Conservation (phyloP, 768 basidiomycete species). For the Trametes cubensis region DNA sequence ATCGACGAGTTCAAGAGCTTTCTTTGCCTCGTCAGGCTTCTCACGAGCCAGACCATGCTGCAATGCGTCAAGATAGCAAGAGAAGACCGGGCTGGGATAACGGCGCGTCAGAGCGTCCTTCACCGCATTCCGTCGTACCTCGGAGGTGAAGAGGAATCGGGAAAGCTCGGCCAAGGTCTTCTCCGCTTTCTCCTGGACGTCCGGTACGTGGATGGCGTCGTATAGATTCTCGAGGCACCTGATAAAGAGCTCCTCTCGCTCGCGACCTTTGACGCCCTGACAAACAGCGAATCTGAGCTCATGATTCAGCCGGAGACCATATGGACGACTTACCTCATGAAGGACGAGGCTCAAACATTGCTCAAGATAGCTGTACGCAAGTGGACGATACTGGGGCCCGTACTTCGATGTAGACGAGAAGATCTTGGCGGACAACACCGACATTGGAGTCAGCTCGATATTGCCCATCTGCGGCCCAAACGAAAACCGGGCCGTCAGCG, state of each 20-base stretch:
- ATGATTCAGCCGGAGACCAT: background rate
- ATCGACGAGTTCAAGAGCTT: slow-evolving; percentile 61
- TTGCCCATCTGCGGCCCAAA: slow-evolving; percentile 68
- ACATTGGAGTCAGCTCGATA: slow-evolving; percentile 68
- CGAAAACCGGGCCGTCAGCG: slow-evolving; percentile 70
- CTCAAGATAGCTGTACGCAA: slow-evolving; percentile 74
- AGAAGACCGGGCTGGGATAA: slow-evolving; percentile 58
- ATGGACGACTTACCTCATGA: slow-evolving; percentile 58
- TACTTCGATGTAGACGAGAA: slow-evolving; percentile 42
- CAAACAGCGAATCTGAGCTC: background rate
- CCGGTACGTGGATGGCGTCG: slow-evolving; percentile 70
- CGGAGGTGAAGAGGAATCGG: slow-evolving; percentile 70
- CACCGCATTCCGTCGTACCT: slow-evolving; percentile 62
- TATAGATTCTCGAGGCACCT: slow-evolving; percentile 75
- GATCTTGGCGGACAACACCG: slow-evolving; percentile 63
- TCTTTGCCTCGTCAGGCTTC: slow-evolving; percentile 58
- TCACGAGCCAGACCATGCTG: slow-evolving; percentile 76
- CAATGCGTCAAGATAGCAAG: slow-evolving; percentile 79
- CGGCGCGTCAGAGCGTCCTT: slow-evolving; percentile 57
- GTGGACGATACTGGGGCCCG: slow-evolving; percentile 46
- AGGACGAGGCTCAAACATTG: slow-evolving; percentile 70
- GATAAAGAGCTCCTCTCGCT: slow-evolving; percentile 74
- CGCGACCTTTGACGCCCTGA: slow-evolving; percentile 72
- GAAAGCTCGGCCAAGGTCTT: slow-evolving; percentile 71
- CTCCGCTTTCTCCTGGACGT: slow-evolving; percentile 70